Percentiles rank a stretch among this genome's conserved stretches.
Evolutionary conservation across 108 stramenopile species (phyloP).

Genomic region (Pseudonitzschia multiseries): DNA sequence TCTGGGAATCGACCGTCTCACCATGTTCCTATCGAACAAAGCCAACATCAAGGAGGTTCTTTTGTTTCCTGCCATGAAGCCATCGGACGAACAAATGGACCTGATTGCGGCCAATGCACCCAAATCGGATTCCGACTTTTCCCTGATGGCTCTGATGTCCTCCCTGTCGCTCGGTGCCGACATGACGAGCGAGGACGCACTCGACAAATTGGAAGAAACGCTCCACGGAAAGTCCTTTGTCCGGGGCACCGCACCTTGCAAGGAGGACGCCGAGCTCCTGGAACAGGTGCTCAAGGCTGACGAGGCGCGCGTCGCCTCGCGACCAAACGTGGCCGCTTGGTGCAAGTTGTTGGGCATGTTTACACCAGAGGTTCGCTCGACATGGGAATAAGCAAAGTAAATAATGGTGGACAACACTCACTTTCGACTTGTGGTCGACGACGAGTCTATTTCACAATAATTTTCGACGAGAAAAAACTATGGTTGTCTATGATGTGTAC

Average conservation of each 20-base stretch:
- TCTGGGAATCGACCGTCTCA: conserved; percentile 96
- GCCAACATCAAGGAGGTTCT: conserved; percentile 99
- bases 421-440: no score
- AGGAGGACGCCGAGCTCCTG: conserved; percentile 39
- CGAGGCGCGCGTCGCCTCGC: conserved; percentile 18
- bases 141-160: conserved; percentile 29
- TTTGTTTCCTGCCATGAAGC: conserved; percentile 99
- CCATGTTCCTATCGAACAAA: conserved; percentile 99
- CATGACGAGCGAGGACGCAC: conserved; percentile 31
- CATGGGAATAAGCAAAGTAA: conserved; percentile 18
- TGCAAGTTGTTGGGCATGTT: conserved; percentile 37
- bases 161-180: conserved; percentile 24
- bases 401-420: neutral
- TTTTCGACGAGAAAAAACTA: no score
- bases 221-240: conserved; percentile 40
- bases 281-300: conserved; percentile 38
- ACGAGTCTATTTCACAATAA: no score
- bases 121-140: conserved; percentile 49
- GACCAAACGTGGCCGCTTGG: conserved; percentile 41
- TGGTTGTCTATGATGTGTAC: no score
- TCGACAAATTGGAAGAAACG: conserved; percentile 32
- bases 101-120: conserved; percentile 63
- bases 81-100: conserved; percentile 83
- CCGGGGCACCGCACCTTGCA: conserved; percentile 37
- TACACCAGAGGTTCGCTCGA: conserved; percentile 33